These are phyloP conservation scores for Paecilomyces sp. DNA, from an alignment of 2,329 filamentous ascomycete genomes.

Conservation along the genomic window DNA sequence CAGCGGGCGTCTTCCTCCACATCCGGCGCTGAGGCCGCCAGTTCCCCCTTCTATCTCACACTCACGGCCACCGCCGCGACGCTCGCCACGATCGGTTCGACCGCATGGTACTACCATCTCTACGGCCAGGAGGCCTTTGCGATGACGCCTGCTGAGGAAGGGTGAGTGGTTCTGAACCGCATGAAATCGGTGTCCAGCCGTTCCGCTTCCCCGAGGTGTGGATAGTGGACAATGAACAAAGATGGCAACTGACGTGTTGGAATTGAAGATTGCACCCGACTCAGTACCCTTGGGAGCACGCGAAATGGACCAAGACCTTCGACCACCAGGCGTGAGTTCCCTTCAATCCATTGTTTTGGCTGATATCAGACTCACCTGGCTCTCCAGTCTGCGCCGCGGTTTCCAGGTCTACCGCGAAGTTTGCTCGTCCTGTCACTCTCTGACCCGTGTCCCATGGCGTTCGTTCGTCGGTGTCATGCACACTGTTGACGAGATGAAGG, in stretches of 20 bases:
- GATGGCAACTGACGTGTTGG: constrained; percentile 19
- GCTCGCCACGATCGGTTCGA: constrained; percentile 75
- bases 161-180: constrained; percentile 58
- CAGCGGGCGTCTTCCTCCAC: constrained; percentile 63
- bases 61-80: constrained; percentile 81
- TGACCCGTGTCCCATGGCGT: constrained; percentile 90
- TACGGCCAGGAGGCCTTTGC: constrained; percentile 85
- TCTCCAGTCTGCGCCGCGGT: constrained; percentile 79
- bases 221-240: constrained; percentile 13
- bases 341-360: constrained; percentile 3
- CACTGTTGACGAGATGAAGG: constrained; percentile 98
- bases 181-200: constrained; percentile 10
- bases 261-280: constrained; percentile 74
- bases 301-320: constrained; percentile 88
- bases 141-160: constrained; percentile 91
- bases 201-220: constrained; percentile 15
- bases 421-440: constrained; percentile 95
- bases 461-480: constrained; percentile 81
- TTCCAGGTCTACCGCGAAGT: constrained; percentile 99
- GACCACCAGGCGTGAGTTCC: constrained; percentile 85
- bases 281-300: constrained; percentile 91
- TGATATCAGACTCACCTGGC: constrained; percentile 7
- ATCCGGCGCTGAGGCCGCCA: constrained; percentile 60
- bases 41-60: constrained; percentile 75
- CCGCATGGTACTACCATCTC: constrained; percentile 96